phyloP scores from a whole-genome alignment of 2,329 filamentous ascomycete genomes.

The Hymenoscyphus infarciens region DNA sequence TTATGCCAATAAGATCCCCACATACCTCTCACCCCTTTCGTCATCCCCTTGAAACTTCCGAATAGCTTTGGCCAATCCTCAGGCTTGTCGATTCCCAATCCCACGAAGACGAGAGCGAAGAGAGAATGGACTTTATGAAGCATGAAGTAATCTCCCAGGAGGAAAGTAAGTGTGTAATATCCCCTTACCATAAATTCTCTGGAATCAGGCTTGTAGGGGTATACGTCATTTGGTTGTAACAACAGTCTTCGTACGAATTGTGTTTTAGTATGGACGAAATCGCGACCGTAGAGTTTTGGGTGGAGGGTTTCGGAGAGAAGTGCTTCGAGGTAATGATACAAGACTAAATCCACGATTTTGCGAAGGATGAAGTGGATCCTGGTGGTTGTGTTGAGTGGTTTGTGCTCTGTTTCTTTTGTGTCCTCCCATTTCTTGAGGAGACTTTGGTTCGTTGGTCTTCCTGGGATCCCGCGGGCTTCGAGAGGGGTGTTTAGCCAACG shows the following conservation, averaged over 20 bases:
- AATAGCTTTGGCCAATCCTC: conserved; percentile 1
- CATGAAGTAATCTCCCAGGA: neutral
- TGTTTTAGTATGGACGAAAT: neutral
- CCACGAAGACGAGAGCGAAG: neutral
- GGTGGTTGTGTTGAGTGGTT: neutral
- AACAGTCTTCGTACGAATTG: neutral
- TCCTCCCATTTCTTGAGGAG: conserved; percentile 1
- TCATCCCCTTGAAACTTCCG: neutral
- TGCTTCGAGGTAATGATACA: neutral
- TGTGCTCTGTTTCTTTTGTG: neutral
- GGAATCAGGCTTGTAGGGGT: neutral
- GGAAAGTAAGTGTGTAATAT: neutral
- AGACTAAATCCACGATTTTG: neutral
- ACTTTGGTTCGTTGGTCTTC: neutral
- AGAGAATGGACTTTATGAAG: neutral
- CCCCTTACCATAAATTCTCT: neutral
- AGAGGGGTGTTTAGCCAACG: neutral
- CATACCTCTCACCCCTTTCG: neutral
- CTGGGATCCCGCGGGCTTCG: neutral
- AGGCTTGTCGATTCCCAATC: neutral
- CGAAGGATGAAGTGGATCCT: neutral
- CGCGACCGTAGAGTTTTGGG: neutral
- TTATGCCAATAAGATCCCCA: neutral
- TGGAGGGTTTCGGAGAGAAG: neutral
- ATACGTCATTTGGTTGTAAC: neutral